phyloP scores from a whole-genome alignment of 2,329 filamentous ascomycete species.

The Alternaria atra region DNA sequence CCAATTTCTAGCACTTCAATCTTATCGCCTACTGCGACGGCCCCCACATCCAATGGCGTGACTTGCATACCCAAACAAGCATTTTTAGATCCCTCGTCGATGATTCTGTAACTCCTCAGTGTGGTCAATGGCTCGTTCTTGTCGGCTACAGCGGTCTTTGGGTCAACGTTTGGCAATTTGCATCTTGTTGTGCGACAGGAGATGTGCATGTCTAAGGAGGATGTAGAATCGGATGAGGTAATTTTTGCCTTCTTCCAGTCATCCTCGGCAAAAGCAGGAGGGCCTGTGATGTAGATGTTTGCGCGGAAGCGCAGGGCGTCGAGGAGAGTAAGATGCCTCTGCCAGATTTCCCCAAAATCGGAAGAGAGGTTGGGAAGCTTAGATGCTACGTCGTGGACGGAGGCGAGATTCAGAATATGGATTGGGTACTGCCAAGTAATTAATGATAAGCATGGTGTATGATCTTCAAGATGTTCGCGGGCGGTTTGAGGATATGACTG shows the following conservation, averaged over 20 bases:
- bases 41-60: conserved; percentile 57
- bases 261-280: conserved; percentile 73
- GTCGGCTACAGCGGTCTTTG: conserved; percentile 65
- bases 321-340: conserved; percentile 57
- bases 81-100: conserved; percentile 67
- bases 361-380: conserved; percentile 60
- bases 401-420: conserved; percentile 72
- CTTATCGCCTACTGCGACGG: conserved; percentile 45
- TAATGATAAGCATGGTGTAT: not conserved
- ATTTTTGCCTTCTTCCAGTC: conserved; percentile 67
- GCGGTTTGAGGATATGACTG: not conserved
- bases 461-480: not conserved
- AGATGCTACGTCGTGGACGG: conserved; percentile 68
- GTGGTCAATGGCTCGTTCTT: conserved; percentile 65
- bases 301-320: conserved; percentile 73
- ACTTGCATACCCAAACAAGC: conserved; percentile 74
- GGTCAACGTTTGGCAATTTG: conserved; percentile 76
- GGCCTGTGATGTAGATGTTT: conserved; percentile 75
- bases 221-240: conserved; percentile 6
- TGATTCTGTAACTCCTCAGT: conserved; percentile 65
- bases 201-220: conserved; percentile 57
- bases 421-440: conserved; percentile 68
- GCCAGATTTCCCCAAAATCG: conserved; percentile 53
- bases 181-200: conserved; percentile 74
- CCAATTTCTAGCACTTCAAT: conserved; percentile 46